A percentile compares a stretch with the other conserved stretches of the same genome.
Evolutionary conservation across 108 stramenopile genomes (phyloP).

Genomic region (Skeletonema potamos): DNA sequence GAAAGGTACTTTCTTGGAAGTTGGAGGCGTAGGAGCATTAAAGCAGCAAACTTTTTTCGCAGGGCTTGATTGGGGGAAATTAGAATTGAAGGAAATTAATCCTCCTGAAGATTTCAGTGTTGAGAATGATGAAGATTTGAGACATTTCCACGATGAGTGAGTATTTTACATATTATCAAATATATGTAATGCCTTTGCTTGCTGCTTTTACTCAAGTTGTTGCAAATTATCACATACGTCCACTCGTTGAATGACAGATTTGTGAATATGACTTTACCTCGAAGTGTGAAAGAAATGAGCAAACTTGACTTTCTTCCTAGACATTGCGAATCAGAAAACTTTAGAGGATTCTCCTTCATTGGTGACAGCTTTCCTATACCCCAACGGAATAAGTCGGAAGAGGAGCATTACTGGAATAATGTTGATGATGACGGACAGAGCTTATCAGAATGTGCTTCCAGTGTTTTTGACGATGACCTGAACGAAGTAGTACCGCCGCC

Average conservation of each 20-base stretch:
- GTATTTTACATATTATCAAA: not conserved
- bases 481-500: constrained; percentile 17
- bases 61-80: constrained; percentile 89
- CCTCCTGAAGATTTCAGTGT: constrained; percentile 77
- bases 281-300: constrained; percentile 79
- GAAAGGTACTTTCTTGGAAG: constrained; percentile 94
- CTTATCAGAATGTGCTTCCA: constrained; percentile 78
- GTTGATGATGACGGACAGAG: constrained; percentile 77
- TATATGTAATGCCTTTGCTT: not conserved
- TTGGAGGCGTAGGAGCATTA: constrained; percentile 94
- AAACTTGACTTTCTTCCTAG: constrained; percentile 54
- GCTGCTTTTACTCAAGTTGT: not conserved
- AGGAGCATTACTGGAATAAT: constrained; percentile 82
- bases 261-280: constrained; percentile 76
- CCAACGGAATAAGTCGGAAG: constrained; percentile 52
- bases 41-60: constrained; percentile 89
- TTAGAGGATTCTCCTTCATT: constrained; percentile 90
- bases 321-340: constrained; percentile 63
- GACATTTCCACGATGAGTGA: constrained; percentile 87
- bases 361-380: constrained; percentile 77
- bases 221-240: not conserved
- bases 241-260: too few species aligned
- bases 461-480: constrained; percentile 46
- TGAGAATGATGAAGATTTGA: constrained; percentile 73
- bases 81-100: constrained; percentile 72